Base-by-base conservation (phyloP, 2,329 filamentous ascomycete genomes). In the Microsporum canis region DNA sequence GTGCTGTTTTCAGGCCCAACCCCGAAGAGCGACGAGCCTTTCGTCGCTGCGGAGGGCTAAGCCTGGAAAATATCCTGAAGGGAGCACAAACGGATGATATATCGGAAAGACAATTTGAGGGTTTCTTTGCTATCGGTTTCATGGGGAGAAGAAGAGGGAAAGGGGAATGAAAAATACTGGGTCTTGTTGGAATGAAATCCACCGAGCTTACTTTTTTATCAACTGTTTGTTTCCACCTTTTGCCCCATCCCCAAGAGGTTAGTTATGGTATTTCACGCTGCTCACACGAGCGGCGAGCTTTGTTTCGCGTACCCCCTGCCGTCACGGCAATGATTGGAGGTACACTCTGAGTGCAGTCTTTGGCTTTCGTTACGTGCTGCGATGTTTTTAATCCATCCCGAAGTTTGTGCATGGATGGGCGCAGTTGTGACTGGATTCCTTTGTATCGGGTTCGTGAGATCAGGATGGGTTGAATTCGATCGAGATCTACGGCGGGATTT, bases 201-300 rank as follows among this genome's bases (percentile, higher is more conserved):
- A 53, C 49, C 14, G 12, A 29, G 27, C 10, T 34, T 53, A 53
- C 29, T 53, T 53, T 33, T 53, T 33, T 12, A 43, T 53, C 17
- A 34, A 34, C 49, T 53, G 49, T 53, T 53, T 33, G 49, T 53
- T 31, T n/a, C 49, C 49, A 53, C 49, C 27, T n/a, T 1, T 34
- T 27, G 49, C 49, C 49, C 49, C 49, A 33, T 53, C 12, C 12
- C 17, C 27, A n/a, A 33, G 12, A 23, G n/a, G 43, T 47, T 23
- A 49, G 45, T 43, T 17, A 14, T 41, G 17, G 23, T 47, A 33
- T 49, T 53, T 53, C 49, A 34, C 27, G 33, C 27, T 53, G 49
- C 49, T 53, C 49, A 53, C 49, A 34, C 49, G 49, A 53, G 49
- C 49, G 49, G 49, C 49, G 49, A 53, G 49, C 31, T 53, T 53